Conservation (phyloP, 2,329 filamentous ascomycete genomes). For the Tolypocladium cylindrosporum region DNA sequence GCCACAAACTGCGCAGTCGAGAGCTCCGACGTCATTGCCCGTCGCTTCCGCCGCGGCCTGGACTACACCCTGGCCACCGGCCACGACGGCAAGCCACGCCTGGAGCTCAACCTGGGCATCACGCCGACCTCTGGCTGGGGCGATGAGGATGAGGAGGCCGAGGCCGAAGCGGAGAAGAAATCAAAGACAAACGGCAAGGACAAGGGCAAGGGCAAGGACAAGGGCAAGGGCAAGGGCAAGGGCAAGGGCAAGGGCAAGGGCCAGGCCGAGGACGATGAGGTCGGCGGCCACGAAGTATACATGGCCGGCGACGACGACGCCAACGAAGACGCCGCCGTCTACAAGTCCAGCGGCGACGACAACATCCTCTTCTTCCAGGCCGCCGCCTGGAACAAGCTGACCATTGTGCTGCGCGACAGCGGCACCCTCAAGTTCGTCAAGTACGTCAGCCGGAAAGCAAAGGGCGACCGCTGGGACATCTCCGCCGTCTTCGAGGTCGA, state of each 20-base stretch:
- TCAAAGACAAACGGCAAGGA: constrained; percentile 16
- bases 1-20: constrained; percentile 68
- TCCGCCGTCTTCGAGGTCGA: constrained; percentile 68
- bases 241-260: constrained; percentile 20
- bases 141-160: constrained; percentile 45
- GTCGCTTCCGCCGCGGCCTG: constrained; percentile 74
- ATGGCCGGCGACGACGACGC: constrained; percentile 79
- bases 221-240: constrained; percentile 15
- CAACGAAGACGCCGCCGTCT: constrained; percentile 73
- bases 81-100: constrained; percentile 64
- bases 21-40: constrained; percentile 67
- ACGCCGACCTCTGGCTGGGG: constrained; percentile 85
- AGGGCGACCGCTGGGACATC: constrained; percentile 89
- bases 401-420: constrained; percentile 77
- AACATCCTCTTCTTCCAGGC: constrained; percentile 56
- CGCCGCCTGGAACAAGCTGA: constrained; percentile 79
- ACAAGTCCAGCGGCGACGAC: constrained; percentile 65
- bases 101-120: constrained; percentile 81
- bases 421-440: constrained; percentile 90
- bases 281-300: constrained; percentile 79
- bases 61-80: constrained; percentile 92
- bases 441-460: constrained; percentile 75
- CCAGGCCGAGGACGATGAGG: constrained; percentile 39
- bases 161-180: constrained; percentile 21
- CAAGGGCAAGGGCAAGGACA: constrained; percentile 19